phyloP scores from a whole-genome alignment of 768 basidiomycete genomes.

The Sporobolomyces phaffii region DNA sequence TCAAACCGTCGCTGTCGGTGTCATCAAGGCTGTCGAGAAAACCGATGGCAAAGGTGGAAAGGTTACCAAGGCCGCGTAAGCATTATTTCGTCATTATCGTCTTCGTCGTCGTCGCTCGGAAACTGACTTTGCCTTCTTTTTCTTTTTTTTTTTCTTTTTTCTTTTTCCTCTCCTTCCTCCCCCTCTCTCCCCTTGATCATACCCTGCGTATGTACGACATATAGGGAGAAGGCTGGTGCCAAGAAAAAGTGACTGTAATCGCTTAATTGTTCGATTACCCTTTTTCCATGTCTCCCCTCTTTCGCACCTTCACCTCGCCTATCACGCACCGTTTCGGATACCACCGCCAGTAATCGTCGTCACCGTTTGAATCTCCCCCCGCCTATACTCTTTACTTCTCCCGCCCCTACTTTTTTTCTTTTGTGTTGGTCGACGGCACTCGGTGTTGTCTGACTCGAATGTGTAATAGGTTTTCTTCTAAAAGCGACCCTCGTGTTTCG shows the following conservation, averaged over 20 bases:
- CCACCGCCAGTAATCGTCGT: constrained; percentile 2
- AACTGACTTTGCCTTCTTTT: neutral
- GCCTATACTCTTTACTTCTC: neutral
- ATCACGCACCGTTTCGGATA: constrained; percentile 12
- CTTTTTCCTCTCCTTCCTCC: too few relatives aligned
- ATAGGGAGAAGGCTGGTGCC: constrained; percentile 21
- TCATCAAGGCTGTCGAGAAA: constrained; percentile 83
- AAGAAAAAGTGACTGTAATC: constrained; percentile 23
- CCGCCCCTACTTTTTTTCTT: neutral
- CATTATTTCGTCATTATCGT: too few relatives aligned
- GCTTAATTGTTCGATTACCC: neutral
- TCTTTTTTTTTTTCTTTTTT: neutral
- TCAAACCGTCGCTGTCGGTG: constrained; percentile 67
- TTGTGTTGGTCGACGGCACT: neutral
- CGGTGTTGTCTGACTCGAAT: neutral
- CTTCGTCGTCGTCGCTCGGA: neutral
- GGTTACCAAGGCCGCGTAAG: constrained; percentile 29
- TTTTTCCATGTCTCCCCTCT: neutral
- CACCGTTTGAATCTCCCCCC: neutral
- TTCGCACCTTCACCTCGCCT: neutral
- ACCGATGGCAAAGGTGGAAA: constrained; percentile 61
- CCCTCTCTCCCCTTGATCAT: too few relatives aligned
- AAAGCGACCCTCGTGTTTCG: too few relatives aligned
- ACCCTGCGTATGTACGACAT: too few relatives aligned
- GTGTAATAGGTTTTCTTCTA: constrained; percentile 11